A percentile compares a stretch with the other conserved stretches of the same genome.
These are phyloP conservation scores for Pisolithus marmoratus DNA, from an alignment of 768 basidiomycete genomes.

Conservation along the genomic window DNA sequence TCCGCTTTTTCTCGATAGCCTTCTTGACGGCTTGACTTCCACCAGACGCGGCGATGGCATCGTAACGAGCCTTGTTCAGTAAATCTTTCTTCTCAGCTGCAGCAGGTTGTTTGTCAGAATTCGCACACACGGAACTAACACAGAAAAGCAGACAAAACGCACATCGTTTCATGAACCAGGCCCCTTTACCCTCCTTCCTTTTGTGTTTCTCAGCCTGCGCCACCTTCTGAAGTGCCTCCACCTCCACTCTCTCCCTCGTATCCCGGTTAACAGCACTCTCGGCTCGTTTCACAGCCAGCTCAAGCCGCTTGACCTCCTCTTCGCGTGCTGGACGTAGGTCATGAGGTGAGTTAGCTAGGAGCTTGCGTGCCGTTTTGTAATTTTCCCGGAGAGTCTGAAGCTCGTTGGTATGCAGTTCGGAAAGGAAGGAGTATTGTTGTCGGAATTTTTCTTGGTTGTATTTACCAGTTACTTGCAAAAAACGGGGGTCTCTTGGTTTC, in stretches of 20 bases:
- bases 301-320: constrained; percentile 63
- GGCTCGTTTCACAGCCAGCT: constrained; percentile 65
- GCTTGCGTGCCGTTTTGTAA: constrained; percentile 62
- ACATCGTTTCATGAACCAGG: constrained; percentile 86
- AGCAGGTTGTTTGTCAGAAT: not conserved
- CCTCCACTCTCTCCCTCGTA: constrained; percentile 62
- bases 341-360: constrained; percentile 53
- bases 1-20: constrained; percentile 84
- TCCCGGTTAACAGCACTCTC: constrained; percentile 77
- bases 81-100: constrained; percentile 76
- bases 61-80: constrained; percentile 68
- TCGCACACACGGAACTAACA: not conserved
- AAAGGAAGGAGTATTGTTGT: constrained; percentile 69
- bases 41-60: constrained; percentile 69
- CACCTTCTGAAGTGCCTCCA: constrained; percentile 49
- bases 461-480: constrained; percentile 66
- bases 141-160: constrained; percentile 20
- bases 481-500: constrained; percentile 85
- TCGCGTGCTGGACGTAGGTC: constrained; percentile 56
- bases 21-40: constrained; percentile 81
- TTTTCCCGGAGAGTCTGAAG: constrained; percentile 58
- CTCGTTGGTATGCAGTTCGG: constrained; percentile 59
- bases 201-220: constrained; percentile 51
- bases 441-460: constrained; percentile 62
- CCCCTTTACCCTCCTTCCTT: constrained; percentile 68